phyloP scores from a whole-genome alignment of 164 flowering plant genomes.

The Vitis rotundifolia region DNA sequence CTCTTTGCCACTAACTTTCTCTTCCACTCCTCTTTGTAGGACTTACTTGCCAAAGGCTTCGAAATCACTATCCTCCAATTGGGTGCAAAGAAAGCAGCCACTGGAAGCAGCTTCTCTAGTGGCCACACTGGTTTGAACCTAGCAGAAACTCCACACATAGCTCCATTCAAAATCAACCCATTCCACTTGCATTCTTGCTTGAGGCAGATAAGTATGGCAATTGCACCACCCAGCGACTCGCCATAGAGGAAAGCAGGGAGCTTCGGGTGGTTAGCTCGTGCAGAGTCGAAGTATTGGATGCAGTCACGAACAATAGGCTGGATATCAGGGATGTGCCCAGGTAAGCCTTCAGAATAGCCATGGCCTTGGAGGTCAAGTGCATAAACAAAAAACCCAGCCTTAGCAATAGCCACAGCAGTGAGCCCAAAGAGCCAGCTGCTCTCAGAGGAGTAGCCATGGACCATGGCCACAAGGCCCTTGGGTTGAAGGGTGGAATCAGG shows the following conservation, averaged over 20 bases:
- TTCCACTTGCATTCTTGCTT: constrained; percentile 32
- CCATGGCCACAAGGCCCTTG: constrained; percentile 34
- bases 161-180: constrained; percentile 42
- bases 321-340: constrained; percentile 42
- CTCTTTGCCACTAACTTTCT: constrained; percentile 17
- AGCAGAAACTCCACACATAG: constrained; percentile 43
- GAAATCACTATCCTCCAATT: constrained; percentile 20
- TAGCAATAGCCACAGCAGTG: constrained; percentile 42
- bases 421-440: constrained; percentile 40
- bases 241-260: constrained; percentile 42
- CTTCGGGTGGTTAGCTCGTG: constrained; percentile 18
- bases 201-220: constrained; percentile 27
- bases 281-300: constrained; percentile 30
- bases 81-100: constrained; percentile 33
- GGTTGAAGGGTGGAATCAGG: constrained; percentile 11
- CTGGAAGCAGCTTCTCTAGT: constrained; percentile 37
- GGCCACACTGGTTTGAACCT: constrained; percentile 43
- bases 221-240: constrained; percentile 49
- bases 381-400: constrained; percentile 35
- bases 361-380: constrained; percentile 54
- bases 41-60: constrained; percentile 7
- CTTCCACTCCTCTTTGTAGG: constrained; percentile 30
- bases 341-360: constrained; percentile 42
- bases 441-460: constrained; percentile 47
- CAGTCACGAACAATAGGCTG: constrained; percentile 29